Evolutionary conservation across 2,329 filamentous ascomycete genomes (phyloP), one percentile per base, ranked within the genome.

Genomic region (Pochonia chlamydosporia): DNA sequence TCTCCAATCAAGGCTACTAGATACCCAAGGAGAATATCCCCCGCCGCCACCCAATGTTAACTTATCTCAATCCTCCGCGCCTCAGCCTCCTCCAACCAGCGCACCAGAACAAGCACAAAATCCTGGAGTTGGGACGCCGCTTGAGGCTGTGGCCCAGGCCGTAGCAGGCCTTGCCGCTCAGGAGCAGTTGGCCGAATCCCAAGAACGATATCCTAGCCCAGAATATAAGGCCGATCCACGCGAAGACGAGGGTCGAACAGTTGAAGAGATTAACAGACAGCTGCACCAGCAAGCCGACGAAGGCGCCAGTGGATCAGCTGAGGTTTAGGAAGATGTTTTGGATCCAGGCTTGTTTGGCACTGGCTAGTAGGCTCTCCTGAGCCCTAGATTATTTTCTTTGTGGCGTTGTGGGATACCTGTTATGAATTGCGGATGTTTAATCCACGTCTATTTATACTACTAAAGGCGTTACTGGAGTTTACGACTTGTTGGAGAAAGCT

Each of bases 1-100:
- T 57, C 76, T 99, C 14, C 93, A 99, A 66, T 86, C 87, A 5
- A 84, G 89, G 35, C 77, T 97, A 30, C 76, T 96, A 51, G 91
- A 96, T 56, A 79, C 83, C 3, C 84, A 89, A 58, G 85, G 87
- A 60, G 90, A 96, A 56, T 84, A 87, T 47, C 93, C 93, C 1
- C 87, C 86, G 51, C 84, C 91, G 9, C 92, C 92, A 1, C 75
- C 86, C 2, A 89, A 89, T 56, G 78, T 95, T 54, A 87, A 89
- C 59, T 72, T 96, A 24, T 62, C 63, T 35, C 65, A 56, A 45
- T 61, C 62, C 9, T 48, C 53, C 39, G 53, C 52, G 37, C 49
- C 54, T 26, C 55, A 50, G 39, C 62, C 56, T 28, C 60, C 55
- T 49, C 44, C 55, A 16, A 31, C 60, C 11, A 54, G 55, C 33